Evolutionary conservation across 805 yeast genomes (phyloP).

Genomic region (Sugiyamaella lignohabitans): DNA sequence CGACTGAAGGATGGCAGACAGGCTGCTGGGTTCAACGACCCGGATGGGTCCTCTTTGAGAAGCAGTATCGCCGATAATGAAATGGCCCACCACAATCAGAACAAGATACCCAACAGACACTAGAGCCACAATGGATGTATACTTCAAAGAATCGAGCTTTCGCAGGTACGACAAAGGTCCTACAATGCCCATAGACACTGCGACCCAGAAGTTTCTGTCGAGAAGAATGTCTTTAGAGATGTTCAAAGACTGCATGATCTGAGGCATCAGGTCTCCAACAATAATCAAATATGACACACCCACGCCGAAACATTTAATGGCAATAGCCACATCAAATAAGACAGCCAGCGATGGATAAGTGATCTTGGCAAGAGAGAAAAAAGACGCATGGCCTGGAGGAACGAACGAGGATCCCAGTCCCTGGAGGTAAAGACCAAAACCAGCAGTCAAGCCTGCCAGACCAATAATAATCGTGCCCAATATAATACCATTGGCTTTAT

Average conservation of each 20-base stretch:
- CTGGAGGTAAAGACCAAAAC: conserved; percentile 58
- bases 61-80: conserved; percentile 48
- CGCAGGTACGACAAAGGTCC: conserved; percentile 66
- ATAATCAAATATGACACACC: conserved; percentile 68
- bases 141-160: conserved; percentile 73
- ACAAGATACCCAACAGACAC: conserved; percentile 74
- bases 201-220: conserved; percentile 42
- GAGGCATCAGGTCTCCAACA: conserved; percentile 71
- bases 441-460: conserved; percentile 59
- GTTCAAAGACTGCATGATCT: conserved; percentile 27
- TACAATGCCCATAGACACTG: conserved; percentile 41
- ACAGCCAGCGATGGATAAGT: conserved; percentile 66
- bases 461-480: conserved; percentile 50
- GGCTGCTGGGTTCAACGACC: conserved; percentile 40
- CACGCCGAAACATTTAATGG: conserved; percentile 74
- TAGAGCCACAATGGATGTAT: conserved; percentile 78
- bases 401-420: conserved; percentile 50
- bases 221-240: conserved; percentile 13
- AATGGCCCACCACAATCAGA: conserved; percentile 68
- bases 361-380: conserved; percentile 57
- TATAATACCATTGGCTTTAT: conserved; percentile 54
- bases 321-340: conserved; percentile 65
- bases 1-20: conserved; percentile 49
- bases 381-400: conserved; percentile 57
- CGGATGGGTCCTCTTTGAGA: conserved; percentile 46